Evolutionary conservation across 768 basidiomycete species (phyloP), one percentile per base, ranked within the genome.

Genomic region (Auricularia heimuer): DNA sequence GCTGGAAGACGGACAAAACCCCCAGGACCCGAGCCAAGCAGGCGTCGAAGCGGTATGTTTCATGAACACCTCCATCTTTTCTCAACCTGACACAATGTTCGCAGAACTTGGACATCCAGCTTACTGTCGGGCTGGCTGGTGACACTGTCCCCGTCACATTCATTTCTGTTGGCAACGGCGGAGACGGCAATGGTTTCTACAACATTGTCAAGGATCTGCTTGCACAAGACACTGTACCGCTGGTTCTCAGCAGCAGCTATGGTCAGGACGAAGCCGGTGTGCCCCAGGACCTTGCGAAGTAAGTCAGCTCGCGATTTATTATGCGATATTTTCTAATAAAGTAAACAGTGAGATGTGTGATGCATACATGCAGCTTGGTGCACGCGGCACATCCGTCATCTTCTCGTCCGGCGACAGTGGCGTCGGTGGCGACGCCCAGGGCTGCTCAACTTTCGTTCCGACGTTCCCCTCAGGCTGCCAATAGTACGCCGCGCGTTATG

Each of bases 101-200:
- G 73, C 6, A 75, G 54, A 64, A 75, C 65, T 69, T 77, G 8
- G 76, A 77, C 65, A 72, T 75, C 56, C 75, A 79, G 67, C 77
- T 75, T 66, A 71, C 72, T 11, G 67, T 73, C 47, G 73, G 72
- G 36, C 69, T 44, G 4, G 66, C 74, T 21, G 67, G 69, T 87
- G 86, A 54, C 85, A 83, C 7, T 85, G 86, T 14, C 81, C 82
- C 1, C 86, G 87, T 7, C 86, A 29, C 85, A 2, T 88, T 81
- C 81, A 82, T 58, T n/a, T 74, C 78, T 54, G 88, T 85, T 72
- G 73, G 72, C 35, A 69, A 71, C 63, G 74, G 77, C 10, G 78
- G 75, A 34, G 82, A 83, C 72, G 86, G 80, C 60, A 87, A 65
- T 12, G 76, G 75, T 4, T 75, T 77, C 69, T 63, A 75, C 4